Percentiles rank a stretch among this genome's conserved stretches.
Evolutionary conservation across 2,329 filamentous ascomycete species (phyloP).

Genomic region (Verticillium longisporum): DNA sequence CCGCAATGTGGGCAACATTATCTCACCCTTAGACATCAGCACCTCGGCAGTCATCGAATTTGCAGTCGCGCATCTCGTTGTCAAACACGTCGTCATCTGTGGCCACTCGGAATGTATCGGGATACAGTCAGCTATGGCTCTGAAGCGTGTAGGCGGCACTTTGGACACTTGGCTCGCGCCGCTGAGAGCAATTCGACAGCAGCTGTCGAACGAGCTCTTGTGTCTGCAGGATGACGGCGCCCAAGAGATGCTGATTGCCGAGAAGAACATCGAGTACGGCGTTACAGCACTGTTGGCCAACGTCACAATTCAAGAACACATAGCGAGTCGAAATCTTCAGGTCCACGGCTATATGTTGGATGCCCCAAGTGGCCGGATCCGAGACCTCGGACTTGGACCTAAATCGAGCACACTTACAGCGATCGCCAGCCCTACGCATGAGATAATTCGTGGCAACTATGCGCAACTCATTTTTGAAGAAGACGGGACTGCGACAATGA

Average conservation of each 20-base stretch:
- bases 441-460: constrained; percentile 40
- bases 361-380: constrained; percentile 39
- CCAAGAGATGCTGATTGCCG: constrained; percentile 56
- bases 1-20: constrained; percentile 84
- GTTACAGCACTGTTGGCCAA: constrained; percentile 64
- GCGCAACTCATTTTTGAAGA: constrained; percentile 43
- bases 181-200: constrained; percentile 34
- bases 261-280: constrained; percentile 69
- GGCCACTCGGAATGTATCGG: constrained; percentile 64
- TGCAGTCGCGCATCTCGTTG: constrained; percentile 64
- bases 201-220: constrained; percentile 49
- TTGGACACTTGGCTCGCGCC: constrained; percentile 50
- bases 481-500: constrained; percentile 28
- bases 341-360: constrained; percentile 78
- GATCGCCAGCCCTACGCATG: constrained; percentile 14
- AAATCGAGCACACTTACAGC: constrained; percentile 5
- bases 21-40: constrained; percentile 69
- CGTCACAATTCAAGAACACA: constrained; percentile 61
- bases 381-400: constrained; percentile 40
- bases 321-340: constrained; percentile 61
- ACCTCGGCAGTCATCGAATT: constrained; percentile 72
- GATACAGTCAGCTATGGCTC: constrained; percentile 50
- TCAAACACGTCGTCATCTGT: constrained; percentile 64
- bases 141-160: constrained; percentile 41
- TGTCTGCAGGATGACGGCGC: constrained; percentile 45